Conservation (phyloP, 352 stramenopile genomes). For the Globisporangium heterothallicum region DNA sequence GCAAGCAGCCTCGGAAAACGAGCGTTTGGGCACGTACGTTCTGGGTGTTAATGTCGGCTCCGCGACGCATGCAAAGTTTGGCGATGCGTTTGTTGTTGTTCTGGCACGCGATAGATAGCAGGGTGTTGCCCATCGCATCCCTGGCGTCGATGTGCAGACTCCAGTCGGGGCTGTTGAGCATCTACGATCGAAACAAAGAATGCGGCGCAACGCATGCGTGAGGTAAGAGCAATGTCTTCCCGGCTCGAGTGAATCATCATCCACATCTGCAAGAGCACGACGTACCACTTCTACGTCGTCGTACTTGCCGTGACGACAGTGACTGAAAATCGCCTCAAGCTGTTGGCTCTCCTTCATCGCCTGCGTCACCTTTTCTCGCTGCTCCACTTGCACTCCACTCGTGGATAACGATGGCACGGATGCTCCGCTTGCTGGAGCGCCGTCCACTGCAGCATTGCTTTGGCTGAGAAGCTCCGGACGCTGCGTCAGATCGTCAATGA, state of each 20-base stretch:
- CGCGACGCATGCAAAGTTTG: conserved; percentile 91
- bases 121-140: conserved; percentile 89
- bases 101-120: conserved; percentile 92
- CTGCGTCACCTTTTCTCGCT: conserved; percentile 73
- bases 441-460: background rate
- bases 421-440: too few relatives aligned
- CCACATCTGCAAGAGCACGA: background rate
- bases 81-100: conserved; percentile 96
- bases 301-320: conserved; percentile 89
- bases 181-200: conserved; percentile 20
- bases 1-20: background rate
- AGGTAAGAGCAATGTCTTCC: conserved; percentile 2
- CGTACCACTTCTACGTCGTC: conserved; percentile 73
- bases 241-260: background rate
- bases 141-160: conserved; percentile 88
- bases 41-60: conserved; percentile 90
- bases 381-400: conserved; percentile 30
- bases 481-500: conserved; percentile 58
- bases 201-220: background rate
- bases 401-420: conserved; percentile 6
- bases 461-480: conserved; percentile 39
- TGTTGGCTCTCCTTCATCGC: conserved; percentile 82
- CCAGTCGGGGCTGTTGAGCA: conserved; percentile 89
- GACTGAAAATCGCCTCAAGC: conserved; percentile 87
- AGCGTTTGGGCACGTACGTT: conserved; percentile 52